Percentiles rank a stretch among this genome's conserved stretches.
These are phyloP conservation scores for Rhododendron ovatum DNA, from an alignment of 148 eudicot species.

Conservation along the genomic window DNA sequence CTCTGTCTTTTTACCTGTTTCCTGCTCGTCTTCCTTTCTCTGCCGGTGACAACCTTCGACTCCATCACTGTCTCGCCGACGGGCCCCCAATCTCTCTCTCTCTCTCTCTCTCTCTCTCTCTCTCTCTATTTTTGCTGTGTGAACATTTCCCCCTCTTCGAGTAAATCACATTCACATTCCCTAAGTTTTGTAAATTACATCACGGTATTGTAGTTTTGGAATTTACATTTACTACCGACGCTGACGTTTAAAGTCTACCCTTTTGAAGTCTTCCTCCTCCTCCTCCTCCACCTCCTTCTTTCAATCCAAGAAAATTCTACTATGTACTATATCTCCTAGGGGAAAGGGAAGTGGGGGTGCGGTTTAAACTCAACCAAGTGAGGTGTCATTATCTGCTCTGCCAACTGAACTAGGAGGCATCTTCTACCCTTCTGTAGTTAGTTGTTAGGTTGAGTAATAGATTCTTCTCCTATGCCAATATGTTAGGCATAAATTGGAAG, in stretches of 20 bases:
- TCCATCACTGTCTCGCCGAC: neutral
- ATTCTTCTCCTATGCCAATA: neutral
- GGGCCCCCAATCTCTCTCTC: neutral
- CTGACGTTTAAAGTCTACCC: neutral
- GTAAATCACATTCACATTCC: neutral
- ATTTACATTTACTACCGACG: neutral
- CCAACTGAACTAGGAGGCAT: too few relatives aligned
- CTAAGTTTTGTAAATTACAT: neutral
- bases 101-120: neutral
- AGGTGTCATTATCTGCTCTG: too few relatives aligned
- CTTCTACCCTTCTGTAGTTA: too few relatives aligned
- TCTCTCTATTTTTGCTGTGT: neutral
- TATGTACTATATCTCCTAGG: too few relatives aligned
- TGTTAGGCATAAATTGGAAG: neutral
- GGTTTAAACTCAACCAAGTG: too few relatives aligned
- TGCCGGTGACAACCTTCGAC: neutral
- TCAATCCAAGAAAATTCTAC: neutral
- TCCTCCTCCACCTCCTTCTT: neutral
- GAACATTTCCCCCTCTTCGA: neutral
- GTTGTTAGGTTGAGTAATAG: neutral
- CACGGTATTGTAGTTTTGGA: neutral
- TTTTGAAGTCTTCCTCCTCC: neutral
- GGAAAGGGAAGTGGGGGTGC: too few relatives aligned
- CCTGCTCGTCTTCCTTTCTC: constrained; percentile 8
- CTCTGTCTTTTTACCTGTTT: constrained; percentile 1